Conservation (phyloP, 2,329 filamentous ascomycete genomes). For the Cladosporium velox region DNA sequence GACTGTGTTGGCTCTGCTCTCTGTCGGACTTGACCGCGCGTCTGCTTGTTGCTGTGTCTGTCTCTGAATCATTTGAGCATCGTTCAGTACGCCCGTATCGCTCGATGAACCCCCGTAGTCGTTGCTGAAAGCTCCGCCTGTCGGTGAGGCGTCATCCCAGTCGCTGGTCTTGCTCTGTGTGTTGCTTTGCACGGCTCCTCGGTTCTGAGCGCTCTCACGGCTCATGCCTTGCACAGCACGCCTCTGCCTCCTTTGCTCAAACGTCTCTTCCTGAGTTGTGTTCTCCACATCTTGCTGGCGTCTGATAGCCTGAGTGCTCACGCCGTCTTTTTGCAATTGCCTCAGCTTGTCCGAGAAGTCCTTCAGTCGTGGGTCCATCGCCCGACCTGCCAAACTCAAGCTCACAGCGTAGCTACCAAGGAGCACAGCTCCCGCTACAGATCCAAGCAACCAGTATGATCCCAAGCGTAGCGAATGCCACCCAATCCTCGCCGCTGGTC, state of each 20-base stretch:
- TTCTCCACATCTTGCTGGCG: constrained; percentile 25
- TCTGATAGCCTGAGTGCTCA: constrained; percentile 18
- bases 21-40: constrained; percentile 12
- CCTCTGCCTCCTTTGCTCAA: constrained; percentile 36
- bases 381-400: constrained; percentile 37
- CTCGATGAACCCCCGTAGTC: constrained; percentile 32
- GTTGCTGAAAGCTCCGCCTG: constrained; percentile 36
- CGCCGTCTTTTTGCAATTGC: constrained; percentile 32
- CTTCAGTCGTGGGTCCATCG: constrained; percentile 45
- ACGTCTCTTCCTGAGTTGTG: constrained; percentile 30
- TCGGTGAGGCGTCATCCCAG: constrained; percentile 46
- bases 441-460: constrained; percentile 36
- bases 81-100: constrained; percentile 36
- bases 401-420: constrained; percentile 38
- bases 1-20: constrained; percentile 1
- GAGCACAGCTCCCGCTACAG: constrained; percentile 38
- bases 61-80: constrained; percentile 31
- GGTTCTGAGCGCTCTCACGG: constrained; percentile 18
- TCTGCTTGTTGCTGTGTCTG: constrained; percentile 24
- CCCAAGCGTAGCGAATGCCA: constrained; percentile 37
- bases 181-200: not conserved
- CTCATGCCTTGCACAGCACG: constrained; percentile 26
- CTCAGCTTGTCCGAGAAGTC: constrained; percentile 43
- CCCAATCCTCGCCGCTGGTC: constrained; percentile 36
- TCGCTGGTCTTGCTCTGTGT: constrained; percentile 6